These are phyloP conservation scores for Globisporangium polare DNA, from an alignment of 352 stramenopile species.

Conservation along the genomic window DNA sequence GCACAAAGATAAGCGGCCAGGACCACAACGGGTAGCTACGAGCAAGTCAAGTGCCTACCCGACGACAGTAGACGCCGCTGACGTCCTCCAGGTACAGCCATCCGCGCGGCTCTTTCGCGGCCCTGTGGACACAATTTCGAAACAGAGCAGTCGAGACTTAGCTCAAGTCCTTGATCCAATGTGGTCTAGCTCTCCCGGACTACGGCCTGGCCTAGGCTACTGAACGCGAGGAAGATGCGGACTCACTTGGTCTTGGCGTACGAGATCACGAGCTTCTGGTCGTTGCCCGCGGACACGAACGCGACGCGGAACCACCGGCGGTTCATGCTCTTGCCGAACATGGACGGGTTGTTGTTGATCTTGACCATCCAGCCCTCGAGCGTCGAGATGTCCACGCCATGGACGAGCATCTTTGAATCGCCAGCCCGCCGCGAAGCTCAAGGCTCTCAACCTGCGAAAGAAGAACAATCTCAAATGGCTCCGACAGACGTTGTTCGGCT, in stretches of 20 bases:
- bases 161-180: background rate
- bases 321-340: slow-evolving; percentile 76
- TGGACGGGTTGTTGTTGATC: slow-evolving; percentile 80
- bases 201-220: background rate
- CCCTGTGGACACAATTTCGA: slow-evolving; percentile 22
- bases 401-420: slow-evolving; percentile 31
- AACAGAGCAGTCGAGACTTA: background rate
- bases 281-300: slow-evolving; percentile 37
- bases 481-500: too few species aligned
- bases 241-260: slow-evolving; percentile 77
- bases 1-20: background rate
- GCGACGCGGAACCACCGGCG: slow-evolving; percentile 77
- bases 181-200: background rate
- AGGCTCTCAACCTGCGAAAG: background rate
- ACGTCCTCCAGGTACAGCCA: slow-evolving; percentile 83
- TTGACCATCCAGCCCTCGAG: slow-evolving; percentile 86
- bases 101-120: slow-evolving; percentile 66
- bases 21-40: background rate
- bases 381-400: slow-evolving; percentile 79
- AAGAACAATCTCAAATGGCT: too few species aligned
- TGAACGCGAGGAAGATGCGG: background rate
- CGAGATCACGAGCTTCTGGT: slow-evolving; percentile 70
- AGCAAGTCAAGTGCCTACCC: slow-evolving; percentile 24
- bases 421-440: background rate
- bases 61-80: slow-evolving; percentile 62